Base-by-base conservation (phyloP, 257 asterid genomes). In the Solanum lycopersicoides region DNA sequence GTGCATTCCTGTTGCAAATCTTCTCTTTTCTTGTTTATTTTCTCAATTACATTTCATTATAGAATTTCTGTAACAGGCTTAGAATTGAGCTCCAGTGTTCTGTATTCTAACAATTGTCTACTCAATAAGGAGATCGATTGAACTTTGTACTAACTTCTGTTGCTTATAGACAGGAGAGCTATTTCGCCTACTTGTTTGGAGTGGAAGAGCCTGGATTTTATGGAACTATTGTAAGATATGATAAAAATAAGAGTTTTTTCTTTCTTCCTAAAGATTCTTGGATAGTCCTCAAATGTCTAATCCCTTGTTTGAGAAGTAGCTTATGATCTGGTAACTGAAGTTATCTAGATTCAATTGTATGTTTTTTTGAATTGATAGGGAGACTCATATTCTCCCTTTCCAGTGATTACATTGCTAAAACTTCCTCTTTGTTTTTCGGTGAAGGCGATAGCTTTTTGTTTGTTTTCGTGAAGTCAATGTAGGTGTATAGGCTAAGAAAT, bases 101-200 rank as follows among this genome's bases (percentile, higher is more conserved):
- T 35, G 56, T 86, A 20, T 86, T 37, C 30, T 28, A 77, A 47
- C 41, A 79, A 79, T 25, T 79, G 18, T 45, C 16, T 44, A 7
- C 41, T 44, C 65, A 28, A 4, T 79, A 41, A 45, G 84, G 65
- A 45, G 25, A 59, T 6, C 83, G 83, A 63, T 87, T 88, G 82
- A 89, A 65, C 73, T 86, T 63, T 85, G 76, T n/a, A 88, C 85
- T 86, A 63, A 86, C 76, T 82, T 66, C 83, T 82, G 32, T 89
- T 75, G 82, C 68, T 83, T 89, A 84, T 87, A 97, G 99, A 86
- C 97, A 97, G 98, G 99, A 97, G 92, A 97, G 99, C 92, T 97
- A 97, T 88, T 97, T 97, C 75, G 96, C 98, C 23, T 97, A 97
- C 96, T 92, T 95, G 93, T 97, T 95, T 91, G 99, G 99, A 90